phyloP scores from a whole-genome alignment of 2,329 filamentous ascomycete genomes.

The Xylaria sp. region DNA sequence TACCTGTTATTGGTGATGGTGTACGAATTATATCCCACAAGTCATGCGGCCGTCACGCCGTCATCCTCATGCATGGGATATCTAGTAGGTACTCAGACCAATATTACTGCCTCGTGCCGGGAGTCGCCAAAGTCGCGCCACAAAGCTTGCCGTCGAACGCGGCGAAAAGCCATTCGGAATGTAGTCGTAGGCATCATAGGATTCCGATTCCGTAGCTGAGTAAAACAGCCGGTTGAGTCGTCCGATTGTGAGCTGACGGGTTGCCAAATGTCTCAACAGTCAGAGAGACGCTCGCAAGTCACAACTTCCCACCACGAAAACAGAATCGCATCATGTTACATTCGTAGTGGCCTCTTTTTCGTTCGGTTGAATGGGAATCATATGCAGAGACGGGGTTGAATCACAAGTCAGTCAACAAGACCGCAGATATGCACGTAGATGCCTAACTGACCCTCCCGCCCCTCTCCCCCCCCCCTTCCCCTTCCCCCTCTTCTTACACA shows the following conservation, averaged over 20 bases:
- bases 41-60: constrained; percentile 24
- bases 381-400: neutral
- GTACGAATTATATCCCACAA: constrained; percentile 6
- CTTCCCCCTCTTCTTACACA: neutral
- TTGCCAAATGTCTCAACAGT: neutral
- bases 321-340: neutral
- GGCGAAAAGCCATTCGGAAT: neutral
- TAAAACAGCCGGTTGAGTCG: constrained; percentile 12
- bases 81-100: constrained; percentile 10
- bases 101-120: constrained; percentile 23
- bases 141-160: constrained; percentile 3
- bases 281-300: neutral
- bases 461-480: neutral
- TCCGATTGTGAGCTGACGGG: constrained; percentile 15
- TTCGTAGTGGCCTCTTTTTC: neutral
- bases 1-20: neutral
- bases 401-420: neutral
- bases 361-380: neutral
- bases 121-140: constrained; percentile 20
- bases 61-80: neutral
- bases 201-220: neutral
- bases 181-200: neutral
- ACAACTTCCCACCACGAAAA: neutral
- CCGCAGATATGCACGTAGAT: neutral
- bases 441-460: neutral